A percentile compares a stretch with the other conserved stretches of the same genome.
These are phyloP conservation scores for Hypoxylon cercidicola DNA, from an alignment of 495 filamentous ascomycete species.

Conservation along the genomic window DNA sequence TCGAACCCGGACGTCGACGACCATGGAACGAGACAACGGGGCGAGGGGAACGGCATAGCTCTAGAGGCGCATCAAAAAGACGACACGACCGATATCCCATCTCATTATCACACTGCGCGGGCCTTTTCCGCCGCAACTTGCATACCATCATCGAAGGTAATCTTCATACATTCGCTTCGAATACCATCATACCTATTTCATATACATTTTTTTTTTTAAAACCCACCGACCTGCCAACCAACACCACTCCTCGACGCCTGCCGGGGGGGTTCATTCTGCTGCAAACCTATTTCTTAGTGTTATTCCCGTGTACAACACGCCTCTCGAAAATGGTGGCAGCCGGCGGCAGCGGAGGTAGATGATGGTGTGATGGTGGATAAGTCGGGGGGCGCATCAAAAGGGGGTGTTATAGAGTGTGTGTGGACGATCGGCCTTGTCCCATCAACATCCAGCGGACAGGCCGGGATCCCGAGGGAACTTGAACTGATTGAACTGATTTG, in stretches of 20 bases:
- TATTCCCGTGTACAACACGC: not conserved
- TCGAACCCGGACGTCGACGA: too few relatives aligned
- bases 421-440: too few relatives aligned
- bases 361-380: too few relatives aligned
- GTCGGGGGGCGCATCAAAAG: too few relatives aligned
- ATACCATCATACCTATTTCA: not conserved
- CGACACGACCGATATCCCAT: too few relatives aligned
- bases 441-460: too few relatives aligned
- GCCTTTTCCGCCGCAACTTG: not conserved
- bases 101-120: not conserved
- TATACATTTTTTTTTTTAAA: not conserved
- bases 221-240: not conserved
- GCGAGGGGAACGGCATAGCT: too few relatives aligned
- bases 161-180: not conserved
- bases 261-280: not conserved
- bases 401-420: too few relatives aligned
- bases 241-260: not conserved
- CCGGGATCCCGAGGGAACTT: not conserved
- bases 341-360: not conserved
- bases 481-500: not conserved
- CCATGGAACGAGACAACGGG: too few relatives aligned
- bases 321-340: not conserved
- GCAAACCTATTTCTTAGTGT: not conserved
- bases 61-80: too few relatives aligned
- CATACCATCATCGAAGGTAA: not conserved